A percentile compares a stretch with the other conserved stretches of the same genome.
Conservation (phyloP, 306 rosid species). For the Sophora flavescens region DNA sequence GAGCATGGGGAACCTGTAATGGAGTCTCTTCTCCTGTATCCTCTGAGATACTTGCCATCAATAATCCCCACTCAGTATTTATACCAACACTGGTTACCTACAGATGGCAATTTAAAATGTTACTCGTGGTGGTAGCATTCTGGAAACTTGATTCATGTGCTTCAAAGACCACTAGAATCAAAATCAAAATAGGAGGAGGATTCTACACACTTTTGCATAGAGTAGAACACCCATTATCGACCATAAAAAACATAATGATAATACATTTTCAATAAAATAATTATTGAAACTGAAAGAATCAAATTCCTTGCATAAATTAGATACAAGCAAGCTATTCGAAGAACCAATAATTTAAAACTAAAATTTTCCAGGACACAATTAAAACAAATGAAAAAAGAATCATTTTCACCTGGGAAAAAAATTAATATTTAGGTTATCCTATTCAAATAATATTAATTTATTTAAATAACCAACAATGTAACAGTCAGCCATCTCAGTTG, state of each 20-base stretch:
- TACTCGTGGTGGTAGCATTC: slow-evolving; percentile 38
- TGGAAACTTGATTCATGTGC: slow-evolving; percentile 15
- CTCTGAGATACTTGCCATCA: slow-evolving; percentile 99
- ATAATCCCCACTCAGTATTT: slow-evolving; percentile 98
- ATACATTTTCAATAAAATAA: slow-evolving; percentile 23
- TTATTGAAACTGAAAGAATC: slow-evolving; percentile 2
- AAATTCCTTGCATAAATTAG: slow-evolving; percentile 33
- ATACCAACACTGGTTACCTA: slow-evolving; percentile 98
- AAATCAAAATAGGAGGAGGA: slow-evolving; percentile 17
- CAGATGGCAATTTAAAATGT: slow-evolving; percentile 39
- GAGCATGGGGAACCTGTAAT: slow-evolving; percentile 70
- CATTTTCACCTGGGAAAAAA: not conserved
- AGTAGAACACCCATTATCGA: not conserved
- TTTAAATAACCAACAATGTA: not conserved
- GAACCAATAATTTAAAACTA: not conserved
- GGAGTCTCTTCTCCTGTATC: slow-evolving; percentile 99
- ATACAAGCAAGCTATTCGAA: slow-evolving; percentile 4
- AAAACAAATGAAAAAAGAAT: slow-evolving; percentile 14
- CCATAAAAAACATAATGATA: slow-evolving; percentile 27
- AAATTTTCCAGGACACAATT: not conserved
- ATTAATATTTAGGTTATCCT: not conserved
- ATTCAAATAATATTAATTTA: slow-evolving; percentile 35
- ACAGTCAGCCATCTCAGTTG: slow-evolving; percentile 21
- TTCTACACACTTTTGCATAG: slow-evolving; percentile 27
- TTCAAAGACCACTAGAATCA: slow-evolving; percentile 34